phyloP scores from a whole-genome alignment of 176 grass and related monocot species.

The Ensete ventricosum region DNA sequence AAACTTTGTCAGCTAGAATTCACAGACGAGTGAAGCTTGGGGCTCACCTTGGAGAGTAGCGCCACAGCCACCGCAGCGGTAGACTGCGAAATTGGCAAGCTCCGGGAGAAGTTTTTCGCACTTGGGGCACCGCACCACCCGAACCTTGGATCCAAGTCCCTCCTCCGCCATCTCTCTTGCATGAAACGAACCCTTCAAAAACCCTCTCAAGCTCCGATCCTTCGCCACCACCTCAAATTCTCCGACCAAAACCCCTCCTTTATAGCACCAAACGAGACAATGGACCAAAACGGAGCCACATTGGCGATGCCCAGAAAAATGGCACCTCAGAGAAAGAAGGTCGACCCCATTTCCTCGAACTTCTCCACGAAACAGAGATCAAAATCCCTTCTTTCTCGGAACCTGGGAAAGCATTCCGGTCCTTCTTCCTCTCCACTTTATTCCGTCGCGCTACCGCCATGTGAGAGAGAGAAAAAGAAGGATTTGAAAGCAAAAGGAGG shows the following conservation, averaged over 20 bases:
- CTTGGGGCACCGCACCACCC: conserved; percentile 83
- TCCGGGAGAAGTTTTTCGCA: conserved; percentile 98
- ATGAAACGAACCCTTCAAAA: not conserved
- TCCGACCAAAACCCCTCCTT: not conserved
- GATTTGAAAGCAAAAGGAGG: not conserved
- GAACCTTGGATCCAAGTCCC: conserved; percentile 35
- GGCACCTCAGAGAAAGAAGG: not conserved
- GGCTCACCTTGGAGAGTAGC: conserved; percentile 62
- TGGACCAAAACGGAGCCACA: not conserved
- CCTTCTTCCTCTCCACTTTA: not conserved
- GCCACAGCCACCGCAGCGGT: conserved; percentile 84
- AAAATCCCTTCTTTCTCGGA: conserved; percentile 3
- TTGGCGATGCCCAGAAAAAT: not conserved
- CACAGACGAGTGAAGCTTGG: not conserved
- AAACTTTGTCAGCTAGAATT: not conserved
- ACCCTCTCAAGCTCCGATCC: not conserved
- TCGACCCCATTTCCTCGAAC: not conserved
- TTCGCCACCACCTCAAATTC: not conserved
- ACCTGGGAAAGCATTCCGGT: conserved; percentile 7
- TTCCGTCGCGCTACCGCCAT: not conserved
- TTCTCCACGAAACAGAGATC: not conserved
- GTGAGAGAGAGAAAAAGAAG: not conserved
- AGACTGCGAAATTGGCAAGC: conserved; percentile 68
- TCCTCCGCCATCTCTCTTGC: conserved; percentile 14
- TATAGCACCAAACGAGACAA: not conserved